Base-by-base conservation (phyloP, 257 asterid genomes). In the Petrea volubilis region DNA sequence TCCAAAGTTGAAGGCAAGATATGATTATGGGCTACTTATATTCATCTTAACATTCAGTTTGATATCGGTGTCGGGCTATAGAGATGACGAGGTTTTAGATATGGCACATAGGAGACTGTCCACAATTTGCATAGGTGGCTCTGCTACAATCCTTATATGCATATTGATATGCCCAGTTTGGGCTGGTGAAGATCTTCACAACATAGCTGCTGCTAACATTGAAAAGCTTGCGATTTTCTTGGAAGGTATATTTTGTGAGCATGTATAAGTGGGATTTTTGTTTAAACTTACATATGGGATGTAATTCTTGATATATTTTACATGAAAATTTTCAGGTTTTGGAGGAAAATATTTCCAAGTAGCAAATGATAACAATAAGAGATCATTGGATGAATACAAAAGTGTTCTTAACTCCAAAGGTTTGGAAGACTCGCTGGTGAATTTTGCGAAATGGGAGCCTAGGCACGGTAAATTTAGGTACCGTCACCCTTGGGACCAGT, bases 371-470 rank as follows among this genome's bases (percentile, higher is more conserved):
- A 61, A 28, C 52, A 52, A 69, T 56, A 78, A 71, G 60, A 69
- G 58, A 9, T 44, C 64, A 14, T 23, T 82, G 34, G 72, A 76
- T 25, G 80, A 56, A 18, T 84, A 82, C 51, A 82, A 79, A 60
- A 62, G 75, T 15, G 86, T 87, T 11, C 82, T 85, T 4, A 84
- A 69, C 67, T 80, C 96, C n/a, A 89, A 91, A 62, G 64, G 74
- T 70, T 64, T 67, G 1, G 91, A 85, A 40, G 93, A 84, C 65
- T 23, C 79, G 10, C 24, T 87, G 87, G 95, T 89, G 59, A 75
- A 82, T 74, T 82, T 85, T 12, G 97, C 92, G 17, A 82, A 71
- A 74, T 92, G 96, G 95, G 93, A 89, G 80, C 91, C 93, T 1
- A 62, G 95, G 6, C 96, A 87, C 17, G 95, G 96, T 0, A 63